Percentiles rank a stretch among this genome's conserved stretches.
These are phyloP conservation scores for Angomonas ambiguus DNA, from an alignment of 208 protist genomes.

Conservation along the genomic window DNA sequence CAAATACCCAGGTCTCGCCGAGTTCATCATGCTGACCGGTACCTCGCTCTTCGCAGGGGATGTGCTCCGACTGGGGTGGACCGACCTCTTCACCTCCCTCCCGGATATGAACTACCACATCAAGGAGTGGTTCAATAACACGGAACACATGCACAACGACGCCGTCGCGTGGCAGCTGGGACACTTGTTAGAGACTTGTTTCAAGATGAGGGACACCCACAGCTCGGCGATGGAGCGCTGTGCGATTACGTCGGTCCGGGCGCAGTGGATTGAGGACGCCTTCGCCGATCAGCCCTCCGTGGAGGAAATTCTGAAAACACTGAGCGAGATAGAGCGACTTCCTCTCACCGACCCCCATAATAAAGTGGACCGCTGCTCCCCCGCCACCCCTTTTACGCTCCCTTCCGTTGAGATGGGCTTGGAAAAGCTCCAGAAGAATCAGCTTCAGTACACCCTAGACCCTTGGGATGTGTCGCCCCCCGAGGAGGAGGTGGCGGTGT, in stretches of 20 bases:
- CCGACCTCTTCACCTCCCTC: slow-evolving; percentile 83
- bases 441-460: slow-evolving; percentile 71
- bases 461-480: slow-evolving; percentile 83
- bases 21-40: slow-evolving; percentile 89
- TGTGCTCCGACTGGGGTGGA: slow-evolving; percentile 83
- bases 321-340: slow-evolving; percentile 77
- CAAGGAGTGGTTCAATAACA: slow-evolving; percentile 88
- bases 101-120: slow-evolving; percentile 88
- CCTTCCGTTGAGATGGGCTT: slow-evolving; percentile 56
- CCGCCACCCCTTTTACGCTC: slow-evolving; percentile 72
- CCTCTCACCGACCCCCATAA: slow-evolving; percentile 62
- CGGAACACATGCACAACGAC: slow-evolving; percentile 92
- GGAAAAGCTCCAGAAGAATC: slow-evolving; percentile 36
- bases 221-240: slow-evolving; percentile 81
- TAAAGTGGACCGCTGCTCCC: slow-evolving; percentile 39
- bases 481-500: slow-evolving; percentile 63
- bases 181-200: slow-evolving; percentile 82
- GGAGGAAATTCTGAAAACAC: slow-evolving; percentile 61
- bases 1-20: slow-evolving; percentile 87
- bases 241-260: slow-evolving; percentile 71
- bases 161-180: slow-evolving; percentile 89
- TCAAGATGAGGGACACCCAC: slow-evolving; percentile 81
- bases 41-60: slow-evolving; percentile 88
- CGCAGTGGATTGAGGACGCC: slow-evolving; percentile 87
- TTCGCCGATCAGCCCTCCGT: slow-evolving; percentile 86